Percentiles rank a stretch among this genome's conserved stretches.
Conservation (phyloP, 2,329 filamentous ascomycete species). For the Ramichloridium luteum region DNA sequence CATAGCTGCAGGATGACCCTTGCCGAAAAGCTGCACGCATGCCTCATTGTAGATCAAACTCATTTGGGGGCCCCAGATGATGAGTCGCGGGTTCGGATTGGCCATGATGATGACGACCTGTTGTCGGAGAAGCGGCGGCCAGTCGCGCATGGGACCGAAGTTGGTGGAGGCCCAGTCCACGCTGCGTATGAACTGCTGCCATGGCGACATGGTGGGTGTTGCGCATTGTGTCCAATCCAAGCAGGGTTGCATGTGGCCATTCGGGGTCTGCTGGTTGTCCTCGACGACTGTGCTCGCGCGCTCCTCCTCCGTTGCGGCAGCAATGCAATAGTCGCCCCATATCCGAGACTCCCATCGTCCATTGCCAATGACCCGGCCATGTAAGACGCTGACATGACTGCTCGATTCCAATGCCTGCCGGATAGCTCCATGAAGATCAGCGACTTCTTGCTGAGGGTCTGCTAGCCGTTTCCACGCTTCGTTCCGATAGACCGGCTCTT, state of each 20-base stretch:
- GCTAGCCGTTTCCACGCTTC: slow-evolving; percentile 8
- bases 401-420: slow-evolving; percentile 2
- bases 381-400: slow-evolving; percentile 3
- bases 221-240: slow-evolving; percentile 21
- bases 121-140: slow-evolving; percentile 16
- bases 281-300: neutral
- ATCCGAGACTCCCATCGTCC: slow-evolving; percentile 10
- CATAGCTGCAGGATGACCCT: slow-evolving; percentile 16
- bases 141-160: slow-evolving; percentile 19
- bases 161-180: slow-evolving; percentile 20
- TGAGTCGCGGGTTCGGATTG: slow-evolving; percentile 21
- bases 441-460: slow-evolving; percentile 3
- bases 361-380: slow-evolving; percentile 8
- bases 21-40: slow-evolving; percentile 16
- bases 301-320: slow-evolving; percentile 3
- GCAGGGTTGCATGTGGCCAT: neutral
- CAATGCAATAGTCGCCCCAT: slow-evolving; percentile 8
- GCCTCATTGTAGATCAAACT: slow-evolving; percentile 22
- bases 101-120: slow-evolving; percentile 17
- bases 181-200: slow-evolving; percentile 16
- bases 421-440: slow-evolving; percentile 6
- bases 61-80: slow-evolving; percentile 25
- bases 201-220: slow-evolving; percentile 13
- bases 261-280: slow-evolving; percentile 1
- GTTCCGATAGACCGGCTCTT: slow-evolving; percentile 9